Base-by-base conservation (phyloP, 2,329 filamentous ascomycete species). In the Aureobasidium sp. region DNA sequence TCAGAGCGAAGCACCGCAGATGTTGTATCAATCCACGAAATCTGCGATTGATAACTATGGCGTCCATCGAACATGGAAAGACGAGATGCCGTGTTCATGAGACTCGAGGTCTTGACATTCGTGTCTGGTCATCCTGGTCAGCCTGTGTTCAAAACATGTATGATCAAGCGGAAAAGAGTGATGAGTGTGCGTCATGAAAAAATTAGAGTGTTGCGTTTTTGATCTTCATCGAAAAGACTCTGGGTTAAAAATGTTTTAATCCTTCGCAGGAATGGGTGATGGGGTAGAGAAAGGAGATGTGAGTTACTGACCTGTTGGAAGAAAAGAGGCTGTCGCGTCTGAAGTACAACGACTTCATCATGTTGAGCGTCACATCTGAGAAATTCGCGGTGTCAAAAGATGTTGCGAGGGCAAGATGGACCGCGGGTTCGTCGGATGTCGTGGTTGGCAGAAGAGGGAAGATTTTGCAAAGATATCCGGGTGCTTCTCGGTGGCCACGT, bases 131-230 rank as follows among this genome's bases (percentile, higher is more conserved):
- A 10, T 21, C 37, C 29, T 13, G 25, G 53, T 57, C 40, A 57
- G 53, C 53, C 23, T 17, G 27, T 55, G 38, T 27, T 27, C 27
- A 43, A 55, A 33, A 43, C 11, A 33, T 21, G 17, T 25, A 19
- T 46, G 19, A 15, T 27, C 29, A 37, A 37, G 40, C 25, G n/a
- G 19, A 37, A 15, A 17, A 45, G 29, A 35, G 27, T 21, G 40
- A 27, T 17, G n/a, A 13, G n/a, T 57, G 40, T 46, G 53, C 53
- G 53, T 57, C 53, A 57, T 57, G 53, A 57, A 57, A 57, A 57
- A 57, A 57, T 57, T 57, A 57, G 53, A 57, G 53, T 57, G 53
- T 57, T 57, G 53, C 53, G 53, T 57, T 57, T 57, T 57, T 57
- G 40, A 57, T 57, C 53, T 57, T 57, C 53, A 57, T 45, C 31